Evolutionary conservation across 2,329 filamentous ascomycete species (phyloP).

Genomic region (Sarocladium brachiariae): DNA sequence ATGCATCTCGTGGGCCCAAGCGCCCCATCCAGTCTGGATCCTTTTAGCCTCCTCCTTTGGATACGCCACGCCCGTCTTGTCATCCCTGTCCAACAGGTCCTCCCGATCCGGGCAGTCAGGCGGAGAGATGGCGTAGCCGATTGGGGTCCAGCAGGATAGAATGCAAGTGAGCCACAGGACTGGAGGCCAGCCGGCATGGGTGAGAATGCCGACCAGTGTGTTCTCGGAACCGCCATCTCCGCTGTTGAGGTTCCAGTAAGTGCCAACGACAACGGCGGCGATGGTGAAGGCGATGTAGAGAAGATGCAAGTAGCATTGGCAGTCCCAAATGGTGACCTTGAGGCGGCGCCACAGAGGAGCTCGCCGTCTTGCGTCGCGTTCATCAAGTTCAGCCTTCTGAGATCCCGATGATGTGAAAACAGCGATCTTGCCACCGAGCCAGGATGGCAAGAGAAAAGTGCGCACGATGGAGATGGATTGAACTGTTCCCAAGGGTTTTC

Average conservation of each 20-base stretch:
- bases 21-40: constrained; percentile 16
- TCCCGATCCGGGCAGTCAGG: constrained; percentile 43
- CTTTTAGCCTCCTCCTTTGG: constrained; percentile 36
- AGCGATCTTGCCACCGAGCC: constrained; percentile 44
- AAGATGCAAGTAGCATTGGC: constrained; percentile 40
- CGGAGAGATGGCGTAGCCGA: constrained; percentile 37
- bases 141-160: constrained; percentile 33
- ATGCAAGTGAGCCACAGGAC: constrained; percentile 41
- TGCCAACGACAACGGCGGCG: constrained; percentile 33
- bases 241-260: constrained; percentile 33
- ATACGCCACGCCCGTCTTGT: constrained; percentile 35
- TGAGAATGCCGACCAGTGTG: constrained; percentile 38
- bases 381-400: constrained; percentile 39
- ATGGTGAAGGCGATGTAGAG: constrained; percentile 37
- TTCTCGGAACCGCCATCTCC: constrained; percentile 26
- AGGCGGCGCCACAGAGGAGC: constrained; percentile 39
- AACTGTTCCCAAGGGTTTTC: background rate
- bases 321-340: constrained; percentile 35
- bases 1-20: constrained; percentile 2
- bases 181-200: constrained; percentile 48
- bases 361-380: constrained; percentile 39
- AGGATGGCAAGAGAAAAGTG: constrained; percentile 43
- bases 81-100: constrained; percentile 40
- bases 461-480: constrained; percentile 38
- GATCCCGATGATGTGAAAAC: constrained; percentile 33